Conservation (phyloP, 495 filamentous ascomycete species). For the Penicillium silybi region DNA sequence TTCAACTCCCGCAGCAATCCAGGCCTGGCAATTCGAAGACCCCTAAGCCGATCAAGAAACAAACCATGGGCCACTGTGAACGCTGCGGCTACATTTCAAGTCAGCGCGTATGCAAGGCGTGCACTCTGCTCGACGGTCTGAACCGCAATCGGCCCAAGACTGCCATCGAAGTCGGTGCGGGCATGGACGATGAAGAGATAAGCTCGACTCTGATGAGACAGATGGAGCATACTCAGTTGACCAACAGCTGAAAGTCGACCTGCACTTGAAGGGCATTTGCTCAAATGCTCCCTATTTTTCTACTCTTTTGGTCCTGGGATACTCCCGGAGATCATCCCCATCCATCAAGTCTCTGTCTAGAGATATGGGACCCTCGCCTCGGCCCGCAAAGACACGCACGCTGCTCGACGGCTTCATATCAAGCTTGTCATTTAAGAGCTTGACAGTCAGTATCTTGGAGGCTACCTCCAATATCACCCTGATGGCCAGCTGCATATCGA, state of each 20-base stretch:
- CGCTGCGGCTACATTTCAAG: slow-evolving; percentile 94
- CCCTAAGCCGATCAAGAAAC: slow-evolving; percentile 47
- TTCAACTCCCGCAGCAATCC: slow-evolving; percentile 43
- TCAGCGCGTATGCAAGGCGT: slow-evolving; percentile 93
- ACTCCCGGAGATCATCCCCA: not conserved
- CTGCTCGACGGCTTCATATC: not conserved
- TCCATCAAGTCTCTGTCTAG: not conserved
- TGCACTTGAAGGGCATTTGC: not conserved
- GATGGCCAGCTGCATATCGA: not conserved
- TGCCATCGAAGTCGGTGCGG: slow-evolving; percentile 55
- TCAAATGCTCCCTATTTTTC: not conserved
- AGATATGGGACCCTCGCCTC: not conserved
- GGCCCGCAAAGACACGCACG: not conserved
- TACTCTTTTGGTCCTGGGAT: not conserved
- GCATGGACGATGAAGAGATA: slow-evolving; percentile 50
- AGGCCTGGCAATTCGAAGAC: slow-evolving; percentile 12
- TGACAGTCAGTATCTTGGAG: not conserved
- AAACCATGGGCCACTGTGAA: slow-evolving; percentile 79
- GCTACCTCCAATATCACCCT: too few relatives aligned
- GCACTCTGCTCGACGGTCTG: slow-evolving; percentile 80
- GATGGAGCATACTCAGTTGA: slow-evolving; percentile 52
- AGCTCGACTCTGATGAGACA: slow-evolving; percentile 52
- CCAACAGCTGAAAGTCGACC: slow-evolving; percentile 21
- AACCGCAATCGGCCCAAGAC: slow-evolving; percentile 88
- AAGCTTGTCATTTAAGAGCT: not conserved